phyloP scores from a whole-genome alignment of 176 grass and related monocot genomes.

The Avena insularis region DNA sequence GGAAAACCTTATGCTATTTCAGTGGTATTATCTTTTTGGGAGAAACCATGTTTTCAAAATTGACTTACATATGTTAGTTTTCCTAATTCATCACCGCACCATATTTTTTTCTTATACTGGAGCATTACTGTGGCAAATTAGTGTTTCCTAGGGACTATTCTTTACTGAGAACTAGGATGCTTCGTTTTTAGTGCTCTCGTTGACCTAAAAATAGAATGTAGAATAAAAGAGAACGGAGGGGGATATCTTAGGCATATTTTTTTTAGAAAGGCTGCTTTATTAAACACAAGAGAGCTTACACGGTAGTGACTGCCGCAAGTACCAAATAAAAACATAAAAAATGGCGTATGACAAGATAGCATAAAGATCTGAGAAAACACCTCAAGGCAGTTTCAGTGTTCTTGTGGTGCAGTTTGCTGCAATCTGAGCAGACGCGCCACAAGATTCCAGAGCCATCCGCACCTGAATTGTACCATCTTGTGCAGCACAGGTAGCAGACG shows the following conservation, averaged over 20 bases:
- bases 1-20: neutral
- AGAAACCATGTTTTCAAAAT: neutral
- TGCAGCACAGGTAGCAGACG: slow-evolving; percentile 72
- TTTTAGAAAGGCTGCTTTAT: too few species aligned
- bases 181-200: neutral
- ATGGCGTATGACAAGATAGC: too few species aligned
- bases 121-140: neutral
- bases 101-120: neutral
- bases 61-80: neutral
- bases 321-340: too few species aligned
- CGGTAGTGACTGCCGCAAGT: too few species aligned
- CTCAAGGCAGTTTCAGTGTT: slow-evolving; percentile 30
- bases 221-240: too few species aligned
- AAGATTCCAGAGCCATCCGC: neutral
- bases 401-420: slow-evolving; percentile 4
- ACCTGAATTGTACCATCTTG: slow-evolving; percentile 63
- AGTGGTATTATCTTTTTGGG: neutral
- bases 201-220: too few species aligned
- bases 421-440: slow-evolving; percentile 44
- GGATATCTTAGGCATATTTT: slow-evolving; percentile 21
- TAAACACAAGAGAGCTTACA: too few species aligned
- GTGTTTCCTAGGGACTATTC: neutral
- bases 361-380: too few species aligned
- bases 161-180: neutral
- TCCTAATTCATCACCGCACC: neutral